These are phyloP conservation scores for Alnus glutinosa DNA, from an alignment of 306 rosid genomes.

Conservation along the genomic window DNA sequence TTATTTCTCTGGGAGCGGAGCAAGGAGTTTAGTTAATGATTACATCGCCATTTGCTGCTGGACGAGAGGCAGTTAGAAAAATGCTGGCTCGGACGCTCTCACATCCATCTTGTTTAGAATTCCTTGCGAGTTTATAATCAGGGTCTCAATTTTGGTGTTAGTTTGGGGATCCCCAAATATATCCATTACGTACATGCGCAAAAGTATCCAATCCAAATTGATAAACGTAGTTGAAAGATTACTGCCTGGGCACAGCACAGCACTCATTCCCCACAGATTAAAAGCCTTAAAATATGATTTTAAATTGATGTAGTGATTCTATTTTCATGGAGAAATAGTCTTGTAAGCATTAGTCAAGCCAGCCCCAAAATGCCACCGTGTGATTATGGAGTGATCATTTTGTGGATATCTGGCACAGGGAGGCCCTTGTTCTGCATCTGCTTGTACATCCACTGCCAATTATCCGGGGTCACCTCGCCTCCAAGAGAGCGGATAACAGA, in stretches of 20 bases:
- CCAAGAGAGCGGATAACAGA: constrained; percentile 86
- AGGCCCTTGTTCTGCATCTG: constrained; percentile 76
- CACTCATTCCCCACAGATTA: background rate
- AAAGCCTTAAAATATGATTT: background rate
- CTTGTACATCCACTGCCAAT: constrained; percentile 93
- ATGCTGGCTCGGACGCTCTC: background rate
- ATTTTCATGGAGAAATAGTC: background rate
- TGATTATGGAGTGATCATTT: constrained; percentile 27
- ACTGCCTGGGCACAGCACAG: background rate
- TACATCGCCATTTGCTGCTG: no score
- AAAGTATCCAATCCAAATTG: background rate
- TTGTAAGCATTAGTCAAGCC: background rate
- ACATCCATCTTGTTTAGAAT: no score
- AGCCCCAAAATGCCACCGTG: constrained; percentile 14
- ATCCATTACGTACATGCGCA: background rate
- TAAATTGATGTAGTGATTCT: constrained; percentile 9
- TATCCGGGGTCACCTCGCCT: constrained; percentile 81
- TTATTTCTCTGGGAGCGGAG: no score
- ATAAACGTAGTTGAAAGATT: background rate
- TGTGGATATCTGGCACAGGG: constrained; percentile 40
- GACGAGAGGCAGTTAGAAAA: background rate
- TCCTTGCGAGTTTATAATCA: background rate
- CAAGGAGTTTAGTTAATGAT: no score
- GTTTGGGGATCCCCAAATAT: background rate
- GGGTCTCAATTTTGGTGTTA: background rate